Conservation (phyloP, 257 asterid genomes). For the Phtheirospermum japonicum region DNA sequence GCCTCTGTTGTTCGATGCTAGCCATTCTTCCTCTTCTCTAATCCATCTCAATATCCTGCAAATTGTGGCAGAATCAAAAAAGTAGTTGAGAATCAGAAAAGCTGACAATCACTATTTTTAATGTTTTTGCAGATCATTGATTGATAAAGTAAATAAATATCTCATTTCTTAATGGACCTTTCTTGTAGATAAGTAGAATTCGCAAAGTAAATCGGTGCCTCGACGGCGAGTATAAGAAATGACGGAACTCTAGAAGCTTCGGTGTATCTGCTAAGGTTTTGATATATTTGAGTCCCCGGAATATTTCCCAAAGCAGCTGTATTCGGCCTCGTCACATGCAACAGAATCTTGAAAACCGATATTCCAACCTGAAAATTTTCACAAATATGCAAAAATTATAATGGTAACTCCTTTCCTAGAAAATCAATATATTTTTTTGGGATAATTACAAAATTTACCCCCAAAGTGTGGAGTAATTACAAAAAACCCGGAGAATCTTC, state of each 20-base stretch:
- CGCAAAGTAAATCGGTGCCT: slow-evolving; percentile 88
- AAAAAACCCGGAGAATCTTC: too few species aligned
- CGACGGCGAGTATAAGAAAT: slow-evolving; percentile 71
- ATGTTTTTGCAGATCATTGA: too few species aligned
- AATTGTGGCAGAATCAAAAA: background rate
- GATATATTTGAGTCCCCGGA: slow-evolving; percentile 79
- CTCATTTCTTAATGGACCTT: slow-evolving; percentile 42
- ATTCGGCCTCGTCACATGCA: slow-evolving; percentile 92
- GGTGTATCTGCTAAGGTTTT: slow-evolving; percentile 59
- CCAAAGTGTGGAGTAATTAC: too few species aligned
- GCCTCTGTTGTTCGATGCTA: slow-evolving; percentile 34
- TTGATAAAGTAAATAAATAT: too few species aligned
- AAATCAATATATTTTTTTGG: too few species aligned
- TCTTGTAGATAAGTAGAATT: slow-evolving; percentile 82
- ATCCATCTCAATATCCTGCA: slow-evolving; percentile 83
- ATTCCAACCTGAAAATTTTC: slow-evolving; percentile 33
- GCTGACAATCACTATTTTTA: background rate
- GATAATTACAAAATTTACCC: too few species aligned
- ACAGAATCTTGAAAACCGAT: slow-evolving; percentile 70
- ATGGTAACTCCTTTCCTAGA: too few species aligned
- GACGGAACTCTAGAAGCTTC: slow-evolving; percentile 68
- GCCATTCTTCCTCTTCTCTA: slow-evolving; percentile 86
- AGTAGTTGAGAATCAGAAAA: background rate
- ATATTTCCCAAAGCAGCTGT: slow-evolving; percentile 62
- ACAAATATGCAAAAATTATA: background rate